Evolutionary conservation across 2,329 filamentous ascomycete genomes (phyloP).

Genomic region (Penicillium sp.): DNA sequence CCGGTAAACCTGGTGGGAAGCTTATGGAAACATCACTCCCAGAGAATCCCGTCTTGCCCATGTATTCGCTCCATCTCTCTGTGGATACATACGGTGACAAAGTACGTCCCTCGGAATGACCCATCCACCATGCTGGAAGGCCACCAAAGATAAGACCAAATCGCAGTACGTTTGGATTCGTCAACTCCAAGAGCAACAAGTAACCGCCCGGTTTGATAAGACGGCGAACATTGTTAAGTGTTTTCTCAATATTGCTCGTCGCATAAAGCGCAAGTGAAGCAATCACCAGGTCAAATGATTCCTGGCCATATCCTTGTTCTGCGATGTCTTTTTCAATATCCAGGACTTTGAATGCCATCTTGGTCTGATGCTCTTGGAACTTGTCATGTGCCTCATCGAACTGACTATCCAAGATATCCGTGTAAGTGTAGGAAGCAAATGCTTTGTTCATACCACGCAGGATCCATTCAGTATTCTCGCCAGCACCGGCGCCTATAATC

Average conservation of each 20-base stretch:
- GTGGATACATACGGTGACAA: conserved; percentile 28
- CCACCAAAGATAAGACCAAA: conserved; percentile 30
- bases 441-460: conserved; percentile 10
- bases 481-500: conserved; percentile 14
- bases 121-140: conserved; percentile 41
- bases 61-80: conserved; percentile 33
- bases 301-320: conserved; percentile 36
- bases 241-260: conserved; percentile 24
- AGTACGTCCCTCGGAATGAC: conserved; percentile 23
- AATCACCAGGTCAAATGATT: conserved; percentile 40
- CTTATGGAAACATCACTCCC: conserved; percentile 22
- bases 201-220: conserved; percentile 50
- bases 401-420: conserved; percentile 46
- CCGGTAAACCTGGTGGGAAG: background rate
- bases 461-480: conserved; percentile 12
- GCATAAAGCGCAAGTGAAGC: conserved; percentile 36
- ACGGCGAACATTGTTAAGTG: conserved; percentile 31
- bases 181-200: conserved; percentile 47
- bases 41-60: conserved; percentile 36
- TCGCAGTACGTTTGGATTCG: conserved; percentile 21
- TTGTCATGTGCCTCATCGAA: conserved; percentile 38
- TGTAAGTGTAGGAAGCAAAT: conserved; percentile 47
- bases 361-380: conserved; percentile 26
- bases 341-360: conserved; percentile 37
- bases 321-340: conserved; percentile 35